These are phyloP conservation scores for Schrenkiella parvula DNA, from an alignment of 345 rosid species.

Conservation along the genomic window DNA sequence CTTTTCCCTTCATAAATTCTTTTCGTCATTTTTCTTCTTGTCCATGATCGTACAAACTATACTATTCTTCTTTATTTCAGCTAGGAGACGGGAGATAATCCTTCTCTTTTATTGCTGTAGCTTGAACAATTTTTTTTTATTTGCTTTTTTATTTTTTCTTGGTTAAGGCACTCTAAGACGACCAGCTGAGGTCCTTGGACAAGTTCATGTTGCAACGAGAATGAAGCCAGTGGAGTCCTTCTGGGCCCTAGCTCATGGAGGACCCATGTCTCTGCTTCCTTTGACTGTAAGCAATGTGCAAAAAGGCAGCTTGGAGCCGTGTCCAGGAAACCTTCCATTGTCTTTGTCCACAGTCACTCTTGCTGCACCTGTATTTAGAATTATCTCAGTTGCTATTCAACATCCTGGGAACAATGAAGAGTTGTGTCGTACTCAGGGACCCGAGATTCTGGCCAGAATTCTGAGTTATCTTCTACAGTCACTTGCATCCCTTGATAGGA, in stretches of 20 bases:
- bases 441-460: conserved; percentile 85
- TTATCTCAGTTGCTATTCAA: conserved; percentile 73
- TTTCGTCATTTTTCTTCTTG: conserved; percentile 3
- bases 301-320: conserved; percentile 70
- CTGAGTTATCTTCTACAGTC: conserved; percentile 79
- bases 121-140: conserved; percentile 1
- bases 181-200: conserved; percentile 99
- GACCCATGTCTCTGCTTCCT: conserved; percentile 96
- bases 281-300: conserved; percentile 67
- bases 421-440: conserved; percentile 70
- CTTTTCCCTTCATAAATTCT: neutral
- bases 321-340: conserved; percentile 52
- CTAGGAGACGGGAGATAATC: conserved; percentile 5
- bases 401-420: conserved; percentile 94
- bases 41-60: neutral
- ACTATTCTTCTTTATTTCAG: conserved; percentile 1
- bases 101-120: neutral
- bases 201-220: conserved; percentile 89
- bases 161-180: conserved; percentile 70
- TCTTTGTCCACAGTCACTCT: conserved; percentile 64
- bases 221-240: conserved; percentile 83
- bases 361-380: conserved; percentile 90
- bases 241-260: conserved; percentile 97
- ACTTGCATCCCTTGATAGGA: conserved; percentile 64
- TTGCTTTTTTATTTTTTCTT: conserved; percentile 22